Percentiles rank a stretch among this genome's conserved stretches.
Conservation (phyloP, 2,329 filamentous ascomycete genomes). For the Claviceps sp. region DNA sequence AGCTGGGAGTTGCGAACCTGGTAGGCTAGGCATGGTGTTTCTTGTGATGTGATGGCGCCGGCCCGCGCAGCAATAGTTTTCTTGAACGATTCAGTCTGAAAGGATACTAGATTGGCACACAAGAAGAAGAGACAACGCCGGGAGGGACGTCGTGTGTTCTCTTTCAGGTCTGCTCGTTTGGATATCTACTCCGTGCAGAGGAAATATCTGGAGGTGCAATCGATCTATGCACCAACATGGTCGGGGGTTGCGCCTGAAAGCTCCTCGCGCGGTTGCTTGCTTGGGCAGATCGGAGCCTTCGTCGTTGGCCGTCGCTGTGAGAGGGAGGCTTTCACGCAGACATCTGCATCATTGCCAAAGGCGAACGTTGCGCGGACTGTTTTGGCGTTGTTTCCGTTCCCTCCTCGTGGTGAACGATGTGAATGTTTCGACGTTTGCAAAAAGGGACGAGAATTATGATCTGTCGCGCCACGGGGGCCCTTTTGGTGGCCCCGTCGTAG, state of each 20-base stretch:
- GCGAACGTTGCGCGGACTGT: background rate
- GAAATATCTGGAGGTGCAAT: conserved; percentile 21
- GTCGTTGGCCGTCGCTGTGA: conserved; percentile 7
- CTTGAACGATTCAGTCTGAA: too few relatives aligned
- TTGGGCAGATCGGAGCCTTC: background rate
- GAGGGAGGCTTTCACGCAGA: background rate
- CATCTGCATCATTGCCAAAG: background rate
- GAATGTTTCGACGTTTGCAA: too few relatives aligned
- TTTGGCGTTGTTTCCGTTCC: too few relatives aligned
- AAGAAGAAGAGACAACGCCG: background rate
- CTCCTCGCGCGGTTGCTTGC: conserved; percentile 1
- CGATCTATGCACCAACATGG: conserved; percentile 28
- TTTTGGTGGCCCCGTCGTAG: too few relatives aligned
- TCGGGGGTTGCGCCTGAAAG: conserved; percentile 23
- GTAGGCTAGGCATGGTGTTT: conserved; percentile 40
- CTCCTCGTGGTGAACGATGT: too few relatives aligned
- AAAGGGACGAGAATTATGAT: too few relatives aligned
- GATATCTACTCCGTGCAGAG: conserved; percentile 22
- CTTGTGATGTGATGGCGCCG: background rate
- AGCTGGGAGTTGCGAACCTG: conserved; percentile 27
- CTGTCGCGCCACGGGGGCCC: too few relatives aligned
- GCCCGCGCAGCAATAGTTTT: too few relatives aligned
- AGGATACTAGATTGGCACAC: too few relatives aligned
- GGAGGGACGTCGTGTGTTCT: background rate
- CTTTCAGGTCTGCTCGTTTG: conserved; percentile 10